phyloP scores from a whole-genome alignment of 1,284 basidiomycete species.

The Austroboletus olivaceoglutinosus region DNA sequence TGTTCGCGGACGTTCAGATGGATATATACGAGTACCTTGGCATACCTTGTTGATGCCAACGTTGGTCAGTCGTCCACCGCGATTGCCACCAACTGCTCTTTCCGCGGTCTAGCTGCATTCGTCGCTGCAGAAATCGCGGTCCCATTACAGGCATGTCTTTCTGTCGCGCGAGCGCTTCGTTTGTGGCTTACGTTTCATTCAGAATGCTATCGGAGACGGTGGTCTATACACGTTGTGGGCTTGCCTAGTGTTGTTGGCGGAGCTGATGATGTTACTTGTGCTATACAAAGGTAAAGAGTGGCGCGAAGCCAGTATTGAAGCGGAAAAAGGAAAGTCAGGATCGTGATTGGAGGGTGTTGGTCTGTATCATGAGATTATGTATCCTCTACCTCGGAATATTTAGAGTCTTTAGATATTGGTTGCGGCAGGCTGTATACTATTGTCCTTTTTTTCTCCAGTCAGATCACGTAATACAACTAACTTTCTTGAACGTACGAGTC shows the following conservation, averaged over 20 bases:
- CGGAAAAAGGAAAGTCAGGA: conserved; percentile 12
- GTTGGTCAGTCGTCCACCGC: conserved; percentile 69
- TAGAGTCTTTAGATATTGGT: too few species aligned
- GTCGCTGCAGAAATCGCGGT: conserved; percentile 69
- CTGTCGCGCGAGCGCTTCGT: not conserved
- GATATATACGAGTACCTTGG: conserved; percentile 68
- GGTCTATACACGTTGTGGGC: conserved; percentile 63
- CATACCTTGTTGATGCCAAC: conserved; percentile 80
- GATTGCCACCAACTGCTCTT: conserved; percentile 67
- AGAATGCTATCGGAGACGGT: conserved; percentile 60
- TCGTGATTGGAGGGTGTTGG: too few species aligned
- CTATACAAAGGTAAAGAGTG: conserved; percentile 43
- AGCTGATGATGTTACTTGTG: conserved; percentile 42
- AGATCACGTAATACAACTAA: too few species aligned
- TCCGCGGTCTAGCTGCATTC: conserved; percentile 68
- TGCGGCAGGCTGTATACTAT: too few species aligned
- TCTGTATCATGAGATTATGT: too few species aligned
- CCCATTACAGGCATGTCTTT: conserved; percentile 20
- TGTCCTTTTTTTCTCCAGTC: too few species aligned
- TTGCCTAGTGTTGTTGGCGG: conserved; percentile 46
- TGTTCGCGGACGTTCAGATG: conserved; percentile 41
- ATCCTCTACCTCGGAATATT: too few species aligned
- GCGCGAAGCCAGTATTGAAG: conserved; percentile 27
- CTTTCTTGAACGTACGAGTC: too few species aligned
- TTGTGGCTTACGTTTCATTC: not conserved